Percentiles rank a stretch among this genome's conserved stretches.
phyloP scores from a whole-genome alignment of 2,329 filamentous ascomycete species.

The Cladosporium oxysporum region DNA sequence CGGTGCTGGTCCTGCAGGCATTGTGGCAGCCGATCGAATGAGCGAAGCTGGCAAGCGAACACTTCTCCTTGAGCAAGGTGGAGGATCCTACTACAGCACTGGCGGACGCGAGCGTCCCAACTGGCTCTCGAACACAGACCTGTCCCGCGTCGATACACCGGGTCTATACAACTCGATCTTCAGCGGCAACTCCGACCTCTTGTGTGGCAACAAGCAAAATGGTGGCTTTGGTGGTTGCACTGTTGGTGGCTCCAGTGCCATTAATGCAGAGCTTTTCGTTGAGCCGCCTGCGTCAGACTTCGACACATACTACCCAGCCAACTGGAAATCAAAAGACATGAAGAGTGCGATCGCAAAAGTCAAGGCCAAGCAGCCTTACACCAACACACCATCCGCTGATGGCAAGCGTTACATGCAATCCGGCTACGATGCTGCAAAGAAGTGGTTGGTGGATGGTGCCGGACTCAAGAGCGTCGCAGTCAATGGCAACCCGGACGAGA shows the following conservation, averaged over 20 bases:
- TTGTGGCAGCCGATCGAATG: conserved; percentile 54
- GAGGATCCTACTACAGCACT: conserved; percentile 40
- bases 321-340: conserved; percentile 56
- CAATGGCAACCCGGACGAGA: conserved; percentile 49
- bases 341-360: conserved; percentile 49
- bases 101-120: conserved; percentile 47
- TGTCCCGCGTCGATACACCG: conserved; percentile 57
- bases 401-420: conserved; percentile 50
- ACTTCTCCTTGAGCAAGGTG: conserved; percentile 55
- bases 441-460: conserved; percentile 54
- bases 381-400: conserved; percentile 49
- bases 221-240: conserved; percentile 49
- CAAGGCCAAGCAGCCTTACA: conserved; percentile 46
- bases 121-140: conserved; percentile 51
- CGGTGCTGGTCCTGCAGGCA: conserved; percentile 55
- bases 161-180: conserved; percentile 57
- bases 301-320: conserved; percentile 51
- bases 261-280: conserved; percentile 58
- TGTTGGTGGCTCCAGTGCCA: conserved; percentile 54
- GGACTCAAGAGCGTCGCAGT: conserved; percentile 52
- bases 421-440: conserved; percentile 49
- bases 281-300: conserved; percentile 56
- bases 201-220: conserved; percentile 46
- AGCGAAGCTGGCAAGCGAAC: conserved; percentile 56
- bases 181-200: conserved; percentile 41